Evolutionary conservation across 495 filamentous ascomycete genomes (phyloP).

Genomic region (Lophium mytilinum): DNA sequence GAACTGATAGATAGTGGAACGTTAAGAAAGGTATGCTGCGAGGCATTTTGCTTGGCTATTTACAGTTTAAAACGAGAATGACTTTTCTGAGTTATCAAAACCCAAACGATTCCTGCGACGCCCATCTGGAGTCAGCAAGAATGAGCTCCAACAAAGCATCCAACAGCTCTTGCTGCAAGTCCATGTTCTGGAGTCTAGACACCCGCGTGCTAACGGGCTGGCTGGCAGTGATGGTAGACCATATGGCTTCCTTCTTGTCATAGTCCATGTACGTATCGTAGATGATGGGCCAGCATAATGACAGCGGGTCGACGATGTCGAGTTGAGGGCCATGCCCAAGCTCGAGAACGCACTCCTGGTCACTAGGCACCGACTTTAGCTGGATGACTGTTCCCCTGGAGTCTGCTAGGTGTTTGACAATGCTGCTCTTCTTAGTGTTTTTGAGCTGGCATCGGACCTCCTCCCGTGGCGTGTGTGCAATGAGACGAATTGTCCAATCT

Average conservation of each 20-base stretch:
- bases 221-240: not conserved
- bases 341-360: conserved; percentile 16
- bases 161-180: conserved; percentile 12
- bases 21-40: too few species aligned
- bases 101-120: not conserved
- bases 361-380: conserved; percentile 1
- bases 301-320: conserved; percentile 14
- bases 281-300: conserved; percentile 7
- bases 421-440: conserved; percentile 14
- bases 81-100: too few species aligned
- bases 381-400: conserved; percentile 15
- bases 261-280: conserved; percentile 12
- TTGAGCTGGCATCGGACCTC: conserved; percentile 13
- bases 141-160: conserved; percentile 20
- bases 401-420: conserved; percentile 3
- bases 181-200: conserved; percentile 14
- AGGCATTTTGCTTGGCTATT: too few species aligned
- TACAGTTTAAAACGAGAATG: too few species aligned
- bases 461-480: conserved; percentile 5
- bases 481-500: conserved; percentile 17
- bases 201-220: conserved; percentile 12
- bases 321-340: conserved; percentile 15
- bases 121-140: conserved; percentile 16
- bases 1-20: too few species aligned
- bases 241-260: conserved; percentile 15